Evolutionary conservation across 129 eudicot genomes (phyloP).

Genomic region (Saussurea involucrata): DNA sequence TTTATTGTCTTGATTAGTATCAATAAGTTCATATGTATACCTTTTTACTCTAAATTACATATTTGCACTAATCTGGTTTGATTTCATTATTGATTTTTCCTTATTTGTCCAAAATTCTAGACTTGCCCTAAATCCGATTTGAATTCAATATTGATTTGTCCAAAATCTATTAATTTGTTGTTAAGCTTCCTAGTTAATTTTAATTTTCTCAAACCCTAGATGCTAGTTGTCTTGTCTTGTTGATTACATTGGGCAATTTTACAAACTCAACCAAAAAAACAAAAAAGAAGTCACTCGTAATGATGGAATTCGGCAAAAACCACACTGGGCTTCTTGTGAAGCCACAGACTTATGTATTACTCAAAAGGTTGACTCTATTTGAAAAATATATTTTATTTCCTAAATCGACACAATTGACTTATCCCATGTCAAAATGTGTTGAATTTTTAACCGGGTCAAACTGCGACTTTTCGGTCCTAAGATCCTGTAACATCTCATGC

Average conservation of each 20-base stretch:
- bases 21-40: background rate
- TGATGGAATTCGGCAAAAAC: background rate
- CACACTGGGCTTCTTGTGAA: background rate
- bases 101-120: background rate
- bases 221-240: background rate
- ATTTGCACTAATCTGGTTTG: background rate
- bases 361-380: too few relatives aligned
- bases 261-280: background rate
- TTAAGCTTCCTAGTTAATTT: background rate
- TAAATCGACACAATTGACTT: background rate
- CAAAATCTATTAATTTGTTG: too few relatives aligned
- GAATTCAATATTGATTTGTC: background rate
- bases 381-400: background rate
- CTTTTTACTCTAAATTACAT: background rate
- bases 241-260: background rate
- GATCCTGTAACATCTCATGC: too few relatives aligned
- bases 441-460: background rate
- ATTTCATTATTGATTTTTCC: background rate
- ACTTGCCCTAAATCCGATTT: too few relatives aligned
- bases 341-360: background rate
- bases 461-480: background rate
- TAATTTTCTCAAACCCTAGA: background rate
- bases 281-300: background rate
- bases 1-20: background rate
- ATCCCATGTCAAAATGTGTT: background rate